Conservation (phyloP, 164 flowering plant genomes). For the Vitis riparia region DNA sequence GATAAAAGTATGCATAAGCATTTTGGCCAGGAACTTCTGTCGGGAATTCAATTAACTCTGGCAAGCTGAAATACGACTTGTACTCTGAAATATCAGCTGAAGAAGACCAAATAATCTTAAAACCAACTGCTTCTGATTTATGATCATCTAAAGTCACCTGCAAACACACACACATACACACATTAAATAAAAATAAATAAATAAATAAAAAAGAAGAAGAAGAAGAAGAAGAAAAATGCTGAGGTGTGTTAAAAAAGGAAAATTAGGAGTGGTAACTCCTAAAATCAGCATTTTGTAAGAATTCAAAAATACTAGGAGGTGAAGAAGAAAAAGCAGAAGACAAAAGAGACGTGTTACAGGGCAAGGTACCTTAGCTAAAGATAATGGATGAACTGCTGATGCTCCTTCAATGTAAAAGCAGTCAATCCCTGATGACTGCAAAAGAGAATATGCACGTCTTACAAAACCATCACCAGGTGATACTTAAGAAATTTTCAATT, state of each 20-base stretch:
- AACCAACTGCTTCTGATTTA: conserved; percentile 45
- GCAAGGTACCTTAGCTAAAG: conserved; percentile 72
- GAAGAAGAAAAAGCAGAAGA: not conserved
- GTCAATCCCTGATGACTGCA: conserved; percentile 55
- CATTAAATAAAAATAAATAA: not conserved
- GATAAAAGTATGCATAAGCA: conserved; percentile 94
- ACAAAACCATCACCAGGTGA: conserved; percentile 2
- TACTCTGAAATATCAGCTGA: conserved; percentile 58
- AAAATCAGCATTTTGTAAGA: too few relatives aligned
- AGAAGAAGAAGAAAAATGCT: not conserved
- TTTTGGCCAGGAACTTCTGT: conserved; percentile 77
- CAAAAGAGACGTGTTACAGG: not conserved
- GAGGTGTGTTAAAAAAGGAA: too few relatives aligned
- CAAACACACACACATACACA: conserved; percentile 5
- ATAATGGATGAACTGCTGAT: conserved; percentile 60
- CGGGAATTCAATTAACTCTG: conserved; percentile 87
- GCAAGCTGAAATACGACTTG: conserved; percentile 64
- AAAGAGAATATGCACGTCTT: conserved; percentile 12
- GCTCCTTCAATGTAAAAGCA: conserved; percentile 84
- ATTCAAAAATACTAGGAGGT: not conserved
- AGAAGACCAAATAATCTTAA: conserved; percentile 77
- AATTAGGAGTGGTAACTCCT: too few relatives aligned
- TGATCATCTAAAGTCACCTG: conserved; percentile 70
- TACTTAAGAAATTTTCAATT: not conserved
- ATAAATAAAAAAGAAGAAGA: not conserved